Evolutionary conservation across 78 protist species (phyloP).

Genomic region (Dictyostelium capitatum): DNA sequence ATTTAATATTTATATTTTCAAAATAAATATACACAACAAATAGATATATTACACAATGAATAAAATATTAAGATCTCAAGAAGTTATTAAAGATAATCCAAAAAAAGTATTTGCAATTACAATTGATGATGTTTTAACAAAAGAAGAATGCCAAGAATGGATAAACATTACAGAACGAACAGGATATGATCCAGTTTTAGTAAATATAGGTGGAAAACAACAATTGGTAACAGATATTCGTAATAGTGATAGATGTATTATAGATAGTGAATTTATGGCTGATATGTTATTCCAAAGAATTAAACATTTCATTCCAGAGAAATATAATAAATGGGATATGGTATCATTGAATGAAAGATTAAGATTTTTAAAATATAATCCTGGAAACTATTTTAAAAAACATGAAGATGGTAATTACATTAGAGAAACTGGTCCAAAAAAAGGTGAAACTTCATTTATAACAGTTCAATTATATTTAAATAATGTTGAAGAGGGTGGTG

Average conservation of each 20-base stretch:
- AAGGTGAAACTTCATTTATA: conserved; percentile 29
- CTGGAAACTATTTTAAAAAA: conserved; percentile 37
- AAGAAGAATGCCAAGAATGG: conserved; percentile 59
- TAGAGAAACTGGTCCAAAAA: conserved; percentile 32
- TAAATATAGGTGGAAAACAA: conserved; percentile 60
- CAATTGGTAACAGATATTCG: conserved; percentile 27
- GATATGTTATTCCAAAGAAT: conserved; percentile 24
- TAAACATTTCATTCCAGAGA: conserved; percentile 24
- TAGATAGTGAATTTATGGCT: conserved; percentile 49
- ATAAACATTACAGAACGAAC: conserved; percentile 21
- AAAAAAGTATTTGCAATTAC: conserved; percentile 14
- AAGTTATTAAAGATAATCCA: no score
- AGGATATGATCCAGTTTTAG: conserved; percentile 48
- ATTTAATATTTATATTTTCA: no score
- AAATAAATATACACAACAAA: no score
- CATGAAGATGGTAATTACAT: conserved; percentile 30
- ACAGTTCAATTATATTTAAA: conserved; percentile 42
- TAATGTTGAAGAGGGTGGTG: conserved; percentile 55
- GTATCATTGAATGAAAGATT: conserved; percentile 46
- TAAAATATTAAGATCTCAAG: no score
- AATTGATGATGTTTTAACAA: conserved; percentile 41
- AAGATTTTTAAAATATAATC: conserved; percentile 30
- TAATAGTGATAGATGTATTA: conserved; percentile 64
- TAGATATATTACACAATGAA: no score
- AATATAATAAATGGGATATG: not conserved